These are phyloP conservation scores for Wickerhamiella sergipiensis DNA, from an alignment of 805 yeast species.

Conservation along the genomic window DNA sequence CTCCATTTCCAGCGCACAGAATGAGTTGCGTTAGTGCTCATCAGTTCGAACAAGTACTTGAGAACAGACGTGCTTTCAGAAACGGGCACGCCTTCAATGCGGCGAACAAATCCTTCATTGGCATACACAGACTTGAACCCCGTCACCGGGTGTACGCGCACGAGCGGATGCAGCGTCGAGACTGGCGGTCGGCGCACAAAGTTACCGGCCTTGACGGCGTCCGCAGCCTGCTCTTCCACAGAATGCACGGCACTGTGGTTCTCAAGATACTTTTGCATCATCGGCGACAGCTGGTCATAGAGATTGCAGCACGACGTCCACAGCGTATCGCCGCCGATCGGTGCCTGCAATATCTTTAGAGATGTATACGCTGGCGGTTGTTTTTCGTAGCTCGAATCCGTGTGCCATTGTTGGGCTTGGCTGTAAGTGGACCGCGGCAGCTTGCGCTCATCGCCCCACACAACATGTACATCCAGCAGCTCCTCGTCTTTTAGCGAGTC, in stretches of 20 bases:
- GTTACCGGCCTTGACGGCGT: slow-evolving; percentile 42
- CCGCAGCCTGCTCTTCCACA: slow-evolving; percentile 46
- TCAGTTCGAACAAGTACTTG: slow-evolving; percentile 38
- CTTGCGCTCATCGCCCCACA: slow-evolving; percentile 18
- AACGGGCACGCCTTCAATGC: slow-evolving; percentile 52
- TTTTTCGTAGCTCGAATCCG: slow-evolving; percentile 61
- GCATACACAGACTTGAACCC: slow-evolving; percentile 46
- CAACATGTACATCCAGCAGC: slow-evolving; percentile 23
- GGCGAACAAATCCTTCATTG: slow-evolving; percentile 47
- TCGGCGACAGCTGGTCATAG: slow-evolving; percentile 37
- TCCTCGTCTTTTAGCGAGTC: slow-evolving; percentile 55
- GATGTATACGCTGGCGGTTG: slow-evolving; percentile 56
- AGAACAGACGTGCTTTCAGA: slow-evolving; percentile 52
- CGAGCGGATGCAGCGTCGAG: slow-evolving; percentile 52
- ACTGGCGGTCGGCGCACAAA: slow-evolving; percentile 53
- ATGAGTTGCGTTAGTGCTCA: slow-evolving; percentile 42
- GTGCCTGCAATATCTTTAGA: slow-evolving; percentile 37
- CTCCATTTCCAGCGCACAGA: slow-evolving; percentile 63
- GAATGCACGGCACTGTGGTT: slow-evolving; percentile 54
- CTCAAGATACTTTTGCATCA: slow-evolving; percentile 30
- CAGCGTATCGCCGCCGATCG: slow-evolving; percentile 48
- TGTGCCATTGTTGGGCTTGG: slow-evolving; percentile 39
- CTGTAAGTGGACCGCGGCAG: slow-evolving; percentile 19
- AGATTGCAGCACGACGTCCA: slow-evolving; percentile 41
- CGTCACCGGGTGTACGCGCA: slow-evolving; percentile 62